Evolutionary conservation across 371 early-diverging fungal genomes (phyloP).

Genomic region (Sporodiniella umbellata): DNA sequence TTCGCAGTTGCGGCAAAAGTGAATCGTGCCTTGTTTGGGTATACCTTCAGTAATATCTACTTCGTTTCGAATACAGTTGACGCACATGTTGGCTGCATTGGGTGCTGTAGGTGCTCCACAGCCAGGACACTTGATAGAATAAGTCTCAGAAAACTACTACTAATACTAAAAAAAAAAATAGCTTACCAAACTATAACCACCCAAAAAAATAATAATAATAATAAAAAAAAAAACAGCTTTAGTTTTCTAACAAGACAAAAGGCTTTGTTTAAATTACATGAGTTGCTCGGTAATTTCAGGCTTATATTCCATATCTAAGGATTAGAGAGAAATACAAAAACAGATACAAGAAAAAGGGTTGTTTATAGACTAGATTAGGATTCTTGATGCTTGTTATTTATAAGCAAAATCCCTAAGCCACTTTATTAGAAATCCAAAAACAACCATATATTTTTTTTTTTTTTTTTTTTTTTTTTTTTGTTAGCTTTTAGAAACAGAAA

Average conservation of each 20-base stretch:
- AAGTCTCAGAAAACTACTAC: not conserved
- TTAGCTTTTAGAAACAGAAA: too few relatives aligned
- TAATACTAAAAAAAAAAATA: not conserved
- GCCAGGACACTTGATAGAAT: constrained; percentile 82
- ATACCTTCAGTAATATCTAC: constrained; percentile 98
- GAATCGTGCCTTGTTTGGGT: constrained; percentile 91
- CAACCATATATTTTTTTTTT: constrained; percentile 4
- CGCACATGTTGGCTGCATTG: constrained; percentile 98
- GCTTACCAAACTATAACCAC: constrained; percentile 32
- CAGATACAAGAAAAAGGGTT: not conserved
- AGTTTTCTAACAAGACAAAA: not conserved
- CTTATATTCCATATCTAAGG: constrained; percentile 39
- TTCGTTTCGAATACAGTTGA: constrained; percentile 94
- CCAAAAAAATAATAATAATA: not conserved
- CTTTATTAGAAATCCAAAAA: not conserved
- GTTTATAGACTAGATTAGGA: too few relatives aligned
- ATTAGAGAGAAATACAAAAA: not conserved
- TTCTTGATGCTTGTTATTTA: too few relatives aligned
- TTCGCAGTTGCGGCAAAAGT: constrained; percentile 96
- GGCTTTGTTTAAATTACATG: constrained; percentile 31
- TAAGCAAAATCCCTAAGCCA: not conserved
- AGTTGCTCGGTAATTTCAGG: constrained; percentile 49
- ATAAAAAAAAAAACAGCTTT: not conserved
- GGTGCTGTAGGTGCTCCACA: constrained; percentile 97
- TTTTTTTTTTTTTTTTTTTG: constrained; percentile 2